Conservation (phyloP, 495 filamentous ascomycete genomes). For the Elasticomyces elasticus region DNA sequence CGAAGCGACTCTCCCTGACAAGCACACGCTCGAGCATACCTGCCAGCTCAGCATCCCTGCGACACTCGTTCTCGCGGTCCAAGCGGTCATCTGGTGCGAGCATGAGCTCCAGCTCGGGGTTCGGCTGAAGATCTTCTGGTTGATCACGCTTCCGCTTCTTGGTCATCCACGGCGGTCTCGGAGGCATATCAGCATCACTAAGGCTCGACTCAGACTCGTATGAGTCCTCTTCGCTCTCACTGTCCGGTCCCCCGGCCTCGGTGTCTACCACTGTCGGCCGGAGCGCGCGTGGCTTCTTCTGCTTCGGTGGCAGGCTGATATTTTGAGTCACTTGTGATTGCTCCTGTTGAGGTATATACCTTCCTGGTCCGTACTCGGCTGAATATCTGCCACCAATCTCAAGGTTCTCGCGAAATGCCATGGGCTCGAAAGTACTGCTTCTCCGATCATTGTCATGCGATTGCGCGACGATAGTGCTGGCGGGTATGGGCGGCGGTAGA, state of each 20-base stretch:
- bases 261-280: not conserved
- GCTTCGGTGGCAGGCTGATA: not conserved
- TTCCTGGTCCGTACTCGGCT: not conserved
- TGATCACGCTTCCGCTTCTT: constrained; percentile 14
- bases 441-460: not conserved
- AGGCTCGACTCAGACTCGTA: constrained; percentile 8
- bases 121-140: not conserved
- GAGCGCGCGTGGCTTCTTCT: constrained; percentile 2
- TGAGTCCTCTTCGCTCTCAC: constrained; percentile 14
- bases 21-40: not conserved
- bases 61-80: no score
- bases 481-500: constrained; percentile 14
- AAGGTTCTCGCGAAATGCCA: constrained; percentile 7
- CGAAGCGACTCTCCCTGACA: no score
- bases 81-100: not conserved
- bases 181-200: constrained; percentile 8
- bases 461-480: not conserved
- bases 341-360: not conserved
- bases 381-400: not conserved
- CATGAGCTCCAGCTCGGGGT: not conserved
- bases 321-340: not conserved
- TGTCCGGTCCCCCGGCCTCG: not conserved
- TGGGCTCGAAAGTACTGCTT: constrained; percentile 2
- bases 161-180: constrained; percentile 14
- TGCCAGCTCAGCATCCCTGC: not conserved